Percentiles rank a stretch among this genome's conserved stretches.
These are phyloP conservation scores for Lotus japonicus DNA, from an alignment of 306 rosid genomes.

Conservation along the genomic window DNA sequence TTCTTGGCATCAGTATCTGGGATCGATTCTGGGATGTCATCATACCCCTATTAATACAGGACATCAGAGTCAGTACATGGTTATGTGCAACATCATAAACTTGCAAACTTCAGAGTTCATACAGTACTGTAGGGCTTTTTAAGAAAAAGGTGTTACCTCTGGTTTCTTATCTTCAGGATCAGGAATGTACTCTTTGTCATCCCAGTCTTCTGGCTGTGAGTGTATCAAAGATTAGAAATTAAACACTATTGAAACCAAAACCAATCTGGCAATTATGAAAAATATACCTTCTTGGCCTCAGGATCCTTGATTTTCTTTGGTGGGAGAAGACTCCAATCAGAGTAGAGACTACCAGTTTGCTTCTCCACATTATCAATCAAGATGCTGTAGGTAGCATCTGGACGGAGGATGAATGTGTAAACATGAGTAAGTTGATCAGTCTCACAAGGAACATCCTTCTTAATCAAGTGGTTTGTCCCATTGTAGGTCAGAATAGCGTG, in stretches of 20 bases:
- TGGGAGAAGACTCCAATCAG: constrained; percentile 94
- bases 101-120: background rate
- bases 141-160: constrained; percentile 50
- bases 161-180: constrained; percentile 98
- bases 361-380: constrained; percentile 90
- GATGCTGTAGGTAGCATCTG: constrained; percentile 95
- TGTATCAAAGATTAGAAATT: constrained; percentile 1
- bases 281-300: constrained; percentile 71
- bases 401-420: constrained; percentile 83
- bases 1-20: constrained; percentile 88
- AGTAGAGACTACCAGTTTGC: constrained; percentile 90
- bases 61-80: background rate
- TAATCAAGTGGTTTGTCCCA: constrained; percentile 75
- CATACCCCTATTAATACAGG: constrained; percentile 61
- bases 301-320: constrained; percentile 92
- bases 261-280: background rate
- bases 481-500: constrained; percentile 87
- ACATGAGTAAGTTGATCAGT: constrained; percentile 96
- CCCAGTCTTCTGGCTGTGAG: constrained; percentile 98
- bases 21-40: constrained; percentile 82
- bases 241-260: constrained; percentile 14
- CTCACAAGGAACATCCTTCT: constrained; percentile 99
- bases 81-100: background rate
- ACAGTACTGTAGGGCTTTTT: background rate
- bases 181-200: constrained; percentile 88